These are phyloP conservation scores for Heritiera littoralis DNA, from an alignment of 345 rosid genomes.

Conservation along the genomic window DNA sequence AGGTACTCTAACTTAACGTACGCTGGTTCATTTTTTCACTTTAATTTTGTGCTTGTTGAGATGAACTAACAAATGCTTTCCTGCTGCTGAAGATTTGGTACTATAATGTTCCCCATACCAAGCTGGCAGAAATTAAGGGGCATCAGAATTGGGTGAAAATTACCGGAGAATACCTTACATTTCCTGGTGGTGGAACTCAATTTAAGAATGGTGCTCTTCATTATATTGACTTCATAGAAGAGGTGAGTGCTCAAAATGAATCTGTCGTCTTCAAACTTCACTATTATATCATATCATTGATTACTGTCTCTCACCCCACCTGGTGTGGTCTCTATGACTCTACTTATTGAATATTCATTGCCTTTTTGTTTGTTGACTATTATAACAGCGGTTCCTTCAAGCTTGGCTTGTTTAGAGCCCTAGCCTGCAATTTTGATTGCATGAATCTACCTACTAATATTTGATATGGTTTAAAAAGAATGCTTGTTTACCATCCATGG, in stretches of 20 bases:
- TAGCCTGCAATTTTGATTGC: not conserved
- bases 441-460: not conserved
- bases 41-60: not conserved
- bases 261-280: not conserved
- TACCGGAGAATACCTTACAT: slow-evolving; percentile 84
- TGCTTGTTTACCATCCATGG: not conserved
- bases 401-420: too few relatives aligned
- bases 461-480: not conserved
- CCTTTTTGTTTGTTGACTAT: not conserved
- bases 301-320: slow-evolving; percentile 10
- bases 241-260: slow-evolving; percentile 50
- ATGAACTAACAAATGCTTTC: slow-evolving; percentile 16
- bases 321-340: not conserved
- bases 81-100: slow-evolving; percentile 87
- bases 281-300: slow-evolving; percentile 2
- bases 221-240: slow-evolving; percentile 88
- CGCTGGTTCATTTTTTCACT: not conserved
- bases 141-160: slow-evolving; percentile 99
- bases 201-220: slow-evolving; percentile 92
- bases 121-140: slow-evolving; percentile 87
- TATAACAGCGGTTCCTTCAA: not conserved
- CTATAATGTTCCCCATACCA: slow-evolving; percentile 86
- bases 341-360: not conserved
- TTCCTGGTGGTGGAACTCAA: slow-evolving; percentile 99
- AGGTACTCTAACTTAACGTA: slow-evolving; percentile 43